Evolutionary conservation across 345 rosid species (phyloP), one percentile per base, ranked within the genome.

Genomic region (Gossypium rotundifolium): DNA sequence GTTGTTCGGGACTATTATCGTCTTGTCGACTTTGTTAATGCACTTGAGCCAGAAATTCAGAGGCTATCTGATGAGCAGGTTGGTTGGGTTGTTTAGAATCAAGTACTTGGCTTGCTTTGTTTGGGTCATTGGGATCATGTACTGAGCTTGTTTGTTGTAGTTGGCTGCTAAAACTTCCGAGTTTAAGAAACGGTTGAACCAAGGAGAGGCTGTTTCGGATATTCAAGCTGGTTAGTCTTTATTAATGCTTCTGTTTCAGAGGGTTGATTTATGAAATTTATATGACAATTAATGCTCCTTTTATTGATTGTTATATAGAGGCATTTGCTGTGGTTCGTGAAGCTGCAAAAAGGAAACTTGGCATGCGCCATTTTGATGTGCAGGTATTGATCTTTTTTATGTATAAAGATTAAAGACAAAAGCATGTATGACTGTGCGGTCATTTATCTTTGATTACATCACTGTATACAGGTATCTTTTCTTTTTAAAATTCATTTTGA

Each of bases 301-400:
- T 17, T 68, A 29, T 40, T 70, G 9, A 65, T 65, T 17, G 7
- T 57, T 51, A 79, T 72, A 3, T 82, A 92, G 98, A 92, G 85
- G 97, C 92, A 9, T 92, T 90, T 87, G 90, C 96, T 4, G 96
- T 92, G 77, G 98, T 92, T 76, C 98, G 98, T 54, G 97, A 92
- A 85, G 97, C 98, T 79, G 97, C 97, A 59, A 90, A 77, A 77
- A 89, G 98, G 88, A 94, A 90, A 75, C 97, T 94, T 84, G 97
- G 96, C 53, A 94, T 94, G 98, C 97, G 98, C 78, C 98, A 94
- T 85, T 94, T 94, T 87, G 97, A 94, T 60, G 98, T 94, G 83
- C 98, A 92, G 98, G 98, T 92, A 78, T 71, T 62, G 92, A 97
- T 92, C 77, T 69, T 58, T 58, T 67, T 44, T 49, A 1, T 52